Base-by-base conservation (phyloP, 345 rosid genomes). In the Camelina hispida region DNA sequence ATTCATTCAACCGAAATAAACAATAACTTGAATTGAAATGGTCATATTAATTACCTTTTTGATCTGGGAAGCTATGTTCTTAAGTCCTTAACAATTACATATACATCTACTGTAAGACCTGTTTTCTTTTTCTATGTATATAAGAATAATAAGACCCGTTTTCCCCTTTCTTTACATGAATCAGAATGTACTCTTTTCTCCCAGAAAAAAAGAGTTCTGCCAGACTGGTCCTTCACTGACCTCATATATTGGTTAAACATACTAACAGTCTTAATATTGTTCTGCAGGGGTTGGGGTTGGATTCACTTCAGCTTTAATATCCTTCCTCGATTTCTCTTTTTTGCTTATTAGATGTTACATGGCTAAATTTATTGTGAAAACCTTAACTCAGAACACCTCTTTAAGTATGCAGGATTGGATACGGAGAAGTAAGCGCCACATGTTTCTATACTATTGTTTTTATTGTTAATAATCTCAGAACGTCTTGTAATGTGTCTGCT, bases 341-440 rank as follows among this genome's bases (percentile, higher is more conserved):
- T 62, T n/a, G 23, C 54, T 72, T 35, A 7, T 52, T 69, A 40
- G 10, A 51, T 53, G 44, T 68, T 61, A 14, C 30, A 66, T 40
- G 42, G n/a, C 34, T 52, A 22, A 51, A 54, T 75, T 17, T 53
- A 60, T 38, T 68, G 79, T 68, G 5, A 15, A 42, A 77, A 37
- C 96, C 97, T 92, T 95, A 89, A 92, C 76, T 81, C 81, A 80
- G 23, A 25, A 79, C 83, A 95, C 99, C 99, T 95, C 66, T 95
- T 95, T 79, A 95, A 95, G 89, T 95, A 92, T 88, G 99, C 97
- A 22, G 96, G 93, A 57, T 57, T 95, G 85, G 99, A 95, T 80
- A 86, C 87, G 57, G 99, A 90, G 84, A 92, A 90, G 99, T 95
- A 78, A 86, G 97, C 78, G 32, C 62, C 48, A 28, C 23, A 22